These are phyloP conservation scores for Marasmius sp. DNA, from an alignment of 1,284 basidiomycete genomes.

Conservation along the genomic window DNA sequence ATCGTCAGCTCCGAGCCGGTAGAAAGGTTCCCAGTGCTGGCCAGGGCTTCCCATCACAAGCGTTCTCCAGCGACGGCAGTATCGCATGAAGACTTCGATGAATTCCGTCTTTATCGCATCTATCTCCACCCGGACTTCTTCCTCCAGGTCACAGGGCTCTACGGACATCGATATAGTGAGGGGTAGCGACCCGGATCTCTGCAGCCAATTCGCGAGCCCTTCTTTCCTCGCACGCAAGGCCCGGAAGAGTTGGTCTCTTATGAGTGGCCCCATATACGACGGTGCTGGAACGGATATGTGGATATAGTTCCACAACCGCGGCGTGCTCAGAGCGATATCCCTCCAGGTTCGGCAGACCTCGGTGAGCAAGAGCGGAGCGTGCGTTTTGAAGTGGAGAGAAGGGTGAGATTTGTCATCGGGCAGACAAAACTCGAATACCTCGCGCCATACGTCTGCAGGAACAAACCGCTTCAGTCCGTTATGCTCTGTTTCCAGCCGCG, in stretches of 20 bases:
- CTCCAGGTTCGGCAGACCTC: not conserved
- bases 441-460: not conserved
- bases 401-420: not conserved
- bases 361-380: not conserved
- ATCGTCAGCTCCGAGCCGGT: too few species aligned
- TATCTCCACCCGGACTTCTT: too few species aligned
- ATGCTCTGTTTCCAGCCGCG: not conserved
- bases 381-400: not conserved
- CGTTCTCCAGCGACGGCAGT: too few species aligned
- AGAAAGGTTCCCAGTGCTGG: too few species aligned
- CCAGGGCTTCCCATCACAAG: too few species aligned
- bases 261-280: not conserved
- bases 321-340: not conserved
- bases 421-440: not conserved
- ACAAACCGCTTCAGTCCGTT: not conserved
- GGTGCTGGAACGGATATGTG: not conserved
- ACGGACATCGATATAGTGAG: not conserved
- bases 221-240: not conserved
- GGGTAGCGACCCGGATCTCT: not conserved
- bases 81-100: too few species aligned
- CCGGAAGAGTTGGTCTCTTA: not conserved
- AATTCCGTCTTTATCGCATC: too few species aligned
- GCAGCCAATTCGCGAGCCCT: not conserved
- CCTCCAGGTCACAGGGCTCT: too few species aligned
- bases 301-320: not conserved